A percentile compares a stretch with the other conserved stretches of the same genome.
phyloP scores from a whole-genome alignment of 352 stramenopile species.

The Phytophthora parvispora region DNA sequence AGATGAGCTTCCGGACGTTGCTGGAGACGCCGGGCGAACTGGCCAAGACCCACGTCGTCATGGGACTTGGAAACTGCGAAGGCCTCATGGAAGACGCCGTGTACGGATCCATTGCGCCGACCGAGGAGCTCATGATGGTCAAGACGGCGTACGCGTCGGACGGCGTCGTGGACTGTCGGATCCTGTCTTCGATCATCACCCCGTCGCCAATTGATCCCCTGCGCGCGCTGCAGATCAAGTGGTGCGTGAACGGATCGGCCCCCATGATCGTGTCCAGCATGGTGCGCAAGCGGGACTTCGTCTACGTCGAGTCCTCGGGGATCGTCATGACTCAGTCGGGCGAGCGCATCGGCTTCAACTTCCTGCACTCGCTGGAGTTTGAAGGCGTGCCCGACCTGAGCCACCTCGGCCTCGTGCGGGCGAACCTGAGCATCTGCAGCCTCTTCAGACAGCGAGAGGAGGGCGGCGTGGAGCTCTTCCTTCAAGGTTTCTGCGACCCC shows the following conservation, averaged over 20 bases:
- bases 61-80: slow-evolving; percentile 42
- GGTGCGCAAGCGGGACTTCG: slow-evolving; percentile 61
- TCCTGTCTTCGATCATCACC: slow-evolving; percentile 44
- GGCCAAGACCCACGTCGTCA: slow-evolving; percentile 42
- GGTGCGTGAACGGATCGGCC: slow-evolving; percentile 55
- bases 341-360: slow-evolving; percentile 59
- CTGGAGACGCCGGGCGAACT: slow-evolving; percentile 28
- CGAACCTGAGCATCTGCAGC: slow-evolving; percentile 60
- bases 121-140: slow-evolving; percentile 59
- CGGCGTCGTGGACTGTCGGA: slow-evolving; percentile 50
- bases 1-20: slow-evolving; percentile 36
- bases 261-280: slow-evolving; percentile 43
- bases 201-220: slow-evolving; percentile 48
- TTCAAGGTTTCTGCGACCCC: slow-evolving; percentile 38
- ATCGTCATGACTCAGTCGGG: slow-evolving; percentile 43
- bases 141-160: slow-evolving; percentile 63
- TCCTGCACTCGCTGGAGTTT: slow-evolving; percentile 63
- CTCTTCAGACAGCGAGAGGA: slow-evolving; percentile 55
- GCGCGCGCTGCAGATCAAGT: slow-evolving; percentile 53
- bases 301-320: slow-evolving; percentile 58
- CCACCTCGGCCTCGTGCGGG: slow-evolving; percentile 40
- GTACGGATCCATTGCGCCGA: slow-evolving; percentile 58
- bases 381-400: slow-evolving; percentile 42
- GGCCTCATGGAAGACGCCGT: slow-evolving; percentile 62
- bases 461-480: slow-evolving; percentile 49